phyloP scores from a whole-genome alignment of 352 stramenopile species.

The Phytophthora idaei region DNA sequence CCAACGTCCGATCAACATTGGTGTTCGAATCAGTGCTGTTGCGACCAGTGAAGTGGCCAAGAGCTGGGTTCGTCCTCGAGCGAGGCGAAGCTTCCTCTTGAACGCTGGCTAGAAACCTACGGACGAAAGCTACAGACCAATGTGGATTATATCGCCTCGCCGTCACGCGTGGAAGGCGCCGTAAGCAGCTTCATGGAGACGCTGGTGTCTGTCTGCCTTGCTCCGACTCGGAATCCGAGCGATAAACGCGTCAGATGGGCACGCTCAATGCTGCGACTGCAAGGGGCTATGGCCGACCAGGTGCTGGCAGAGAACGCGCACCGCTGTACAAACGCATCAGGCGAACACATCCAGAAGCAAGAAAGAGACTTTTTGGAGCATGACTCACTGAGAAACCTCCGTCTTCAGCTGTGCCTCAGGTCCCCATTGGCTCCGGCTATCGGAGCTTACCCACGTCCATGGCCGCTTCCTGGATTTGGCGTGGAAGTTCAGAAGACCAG shows the following conservation, averaged over 20 bases:
- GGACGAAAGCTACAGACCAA: no score
- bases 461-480: constrained; percentile 28
- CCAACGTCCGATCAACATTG: no score
- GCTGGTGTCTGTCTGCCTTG: not conserved
- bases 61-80: no score
- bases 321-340: constrained; percentile 18
- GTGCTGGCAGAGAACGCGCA: constrained; percentile 16
- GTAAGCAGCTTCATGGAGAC: not conserved
- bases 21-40: no score
- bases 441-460: constrained; percentile 22
- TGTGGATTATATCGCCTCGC: no score
- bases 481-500: constrained; percentile 28
- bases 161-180: no score
- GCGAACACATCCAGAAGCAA: constrained; percentile 15
- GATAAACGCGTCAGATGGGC: not conserved
- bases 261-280: constrained; percentile 7
- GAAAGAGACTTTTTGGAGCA: constrained; percentile 7
- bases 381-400: constrained; percentile 20
- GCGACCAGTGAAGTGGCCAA: no score
- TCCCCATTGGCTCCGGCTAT: constrained; percentile 23
- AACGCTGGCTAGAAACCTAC: no score
- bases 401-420: constrained; percentile 4
- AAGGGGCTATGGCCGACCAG: constrained; percentile 21
- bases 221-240: not conserved
- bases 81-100: no score